Conservation (phyloP, 1,284 basidiomycete genomes). For the Irpex lacteus region DNA sequence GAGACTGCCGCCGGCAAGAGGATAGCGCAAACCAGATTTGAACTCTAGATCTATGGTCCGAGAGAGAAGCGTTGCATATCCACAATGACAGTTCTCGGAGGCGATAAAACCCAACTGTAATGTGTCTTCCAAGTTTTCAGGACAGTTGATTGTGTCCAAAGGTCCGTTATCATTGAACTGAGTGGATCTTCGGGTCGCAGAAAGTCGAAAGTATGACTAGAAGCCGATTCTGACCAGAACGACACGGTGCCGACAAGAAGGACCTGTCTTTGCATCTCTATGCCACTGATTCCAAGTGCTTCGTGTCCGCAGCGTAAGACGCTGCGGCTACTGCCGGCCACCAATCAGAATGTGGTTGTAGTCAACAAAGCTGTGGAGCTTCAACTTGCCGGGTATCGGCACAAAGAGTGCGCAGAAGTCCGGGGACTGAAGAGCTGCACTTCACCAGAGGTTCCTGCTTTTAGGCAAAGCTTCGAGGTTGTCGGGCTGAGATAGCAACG, state of each 20-base stretch:
- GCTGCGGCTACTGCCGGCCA: slow-evolving; percentile 12
- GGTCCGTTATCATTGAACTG: not conserved
- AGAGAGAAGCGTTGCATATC: slow-evolving; percentile 3
- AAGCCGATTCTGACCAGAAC: not conserved
- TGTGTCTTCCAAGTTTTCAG: not conserved
- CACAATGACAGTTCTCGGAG: slow-evolving; percentile 6
- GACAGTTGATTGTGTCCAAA: not conserved
- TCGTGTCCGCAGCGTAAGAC: slow-evolving; percentile 5
- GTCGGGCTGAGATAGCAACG: not conserved
- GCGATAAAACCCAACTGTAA: not conserved
- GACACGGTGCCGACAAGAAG: slow-evolving; percentile 3
- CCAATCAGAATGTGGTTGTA: not conserved
- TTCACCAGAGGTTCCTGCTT: slow-evolving; percentile 10
- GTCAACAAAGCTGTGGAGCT: slow-evolving; percentile 7
- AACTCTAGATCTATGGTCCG: slow-evolving; percentile 9
- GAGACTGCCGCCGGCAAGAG: slow-evolving; percentile 12
- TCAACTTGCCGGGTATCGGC: slow-evolving; percentile 7
- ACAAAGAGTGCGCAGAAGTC: not conserved
- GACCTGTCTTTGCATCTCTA: not conserved
- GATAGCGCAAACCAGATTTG: slow-evolving; percentile 8
- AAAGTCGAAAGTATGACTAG: not conserved
- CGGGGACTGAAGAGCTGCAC: slow-evolving; percentile 1
- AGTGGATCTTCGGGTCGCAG: not conserved
- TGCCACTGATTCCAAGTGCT: not conserved
- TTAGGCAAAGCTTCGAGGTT: slow-evolving; percentile 3